These are phyloP conservation scores for Fusarium sp. DNA, from an alignment of 2,329 filamentous ascomycete genomes.

Conservation along the genomic window DNA sequence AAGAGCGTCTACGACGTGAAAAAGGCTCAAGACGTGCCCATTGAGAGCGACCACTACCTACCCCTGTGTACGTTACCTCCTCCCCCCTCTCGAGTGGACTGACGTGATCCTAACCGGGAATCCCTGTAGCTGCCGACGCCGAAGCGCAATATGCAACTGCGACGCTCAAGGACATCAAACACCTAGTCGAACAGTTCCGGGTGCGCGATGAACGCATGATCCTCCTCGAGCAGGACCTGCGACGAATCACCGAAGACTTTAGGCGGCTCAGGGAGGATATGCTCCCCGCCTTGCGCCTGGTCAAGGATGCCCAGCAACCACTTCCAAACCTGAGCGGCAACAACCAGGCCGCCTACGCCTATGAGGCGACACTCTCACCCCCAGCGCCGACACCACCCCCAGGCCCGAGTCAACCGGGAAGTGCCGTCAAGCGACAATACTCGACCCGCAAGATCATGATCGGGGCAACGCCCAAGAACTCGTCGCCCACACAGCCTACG, in stretches of 20 bases:
- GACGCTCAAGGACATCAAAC: constrained; percentile 90
- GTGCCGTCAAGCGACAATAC: constrained; percentile 72
- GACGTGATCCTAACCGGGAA: constrained; percentile 31
- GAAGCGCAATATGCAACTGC: constrained; percentile 85
- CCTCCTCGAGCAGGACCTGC: constrained; percentile 81
- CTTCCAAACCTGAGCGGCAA: constrained; percentile 64
- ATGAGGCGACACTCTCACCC: constrained; percentile 61
- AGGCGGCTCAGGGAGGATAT: constrained; percentile 88
- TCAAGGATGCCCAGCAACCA: constrained; percentile 90
- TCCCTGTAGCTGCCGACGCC: constrained; percentile 78
- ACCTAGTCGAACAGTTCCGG: constrained; percentile 87
- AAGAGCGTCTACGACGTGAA: constrained; percentile 98
- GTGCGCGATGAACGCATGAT: constrained; percentile 90
- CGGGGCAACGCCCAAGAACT: constrained; percentile 75
- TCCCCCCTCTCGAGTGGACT: constrained; percentile 31
- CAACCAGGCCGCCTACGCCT: constrained; percentile 56
- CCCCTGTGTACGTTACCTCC: constrained; percentile 72
- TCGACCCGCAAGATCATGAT: constrained; percentile 78
- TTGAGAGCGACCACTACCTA: constrained; percentile 93
- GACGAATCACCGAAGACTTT: constrained; percentile 86
- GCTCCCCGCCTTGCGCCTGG: constrained; percentile 85
- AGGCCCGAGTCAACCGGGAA: constrained; percentile 55
- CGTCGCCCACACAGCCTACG: constrained; percentile 75
- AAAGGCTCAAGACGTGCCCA: constrained; percentile 86
- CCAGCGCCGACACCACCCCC: constrained; percentile 65